phyloP scores from a whole-genome alignment of 805 yeast species.

The Pichia manshurica region DNA sequence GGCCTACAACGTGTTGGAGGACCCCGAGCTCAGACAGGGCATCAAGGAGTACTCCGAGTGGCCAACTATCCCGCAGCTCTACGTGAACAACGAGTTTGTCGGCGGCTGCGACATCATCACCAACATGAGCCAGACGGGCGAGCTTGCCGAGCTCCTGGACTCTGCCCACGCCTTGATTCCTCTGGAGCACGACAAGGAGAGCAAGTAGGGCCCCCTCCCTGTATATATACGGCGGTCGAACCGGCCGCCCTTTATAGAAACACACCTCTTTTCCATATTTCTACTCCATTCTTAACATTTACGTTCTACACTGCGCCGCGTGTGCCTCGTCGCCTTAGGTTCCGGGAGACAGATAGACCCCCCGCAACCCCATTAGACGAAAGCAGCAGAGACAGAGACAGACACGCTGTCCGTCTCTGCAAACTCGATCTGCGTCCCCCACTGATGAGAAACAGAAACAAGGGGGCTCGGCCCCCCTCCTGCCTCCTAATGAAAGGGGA shows the following conservation, averaged over 20 bases:
- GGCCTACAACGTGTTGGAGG: slow-evolving; percentile 94
- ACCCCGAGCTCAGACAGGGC: slow-evolving; percentile 88
- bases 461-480: not conserved
- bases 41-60: slow-evolving; percentile 92
- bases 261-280: no score
- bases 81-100: slow-evolving; percentile 82
- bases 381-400: not conserved
- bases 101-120: slow-evolving; percentile 97
- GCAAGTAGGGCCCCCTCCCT: not conserved
- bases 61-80: slow-evolving; percentile 98
- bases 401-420: no score
- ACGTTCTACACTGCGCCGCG: slow-evolving; percentile 2
- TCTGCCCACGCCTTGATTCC: slow-evolving; percentile 73
- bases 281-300: not conserved
- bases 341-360: not conserved
- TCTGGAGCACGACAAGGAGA: slow-evolving; percentile 45
- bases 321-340: slow-evolving; percentile 13
- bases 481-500: slow-evolving; percentile 11
- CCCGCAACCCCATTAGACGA: slow-evolving; percentile 10
- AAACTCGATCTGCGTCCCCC: slow-evolving; percentile 5
- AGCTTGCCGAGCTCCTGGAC: slow-evolving; percentile 78
- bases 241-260: no score
- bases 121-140: slow-evolving; percentile 89
- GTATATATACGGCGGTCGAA: not conserved
- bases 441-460: slow-evolving; percentile 11